Conservation (phyloP, 441 rosid species). For the Geranium incanum region DNA sequence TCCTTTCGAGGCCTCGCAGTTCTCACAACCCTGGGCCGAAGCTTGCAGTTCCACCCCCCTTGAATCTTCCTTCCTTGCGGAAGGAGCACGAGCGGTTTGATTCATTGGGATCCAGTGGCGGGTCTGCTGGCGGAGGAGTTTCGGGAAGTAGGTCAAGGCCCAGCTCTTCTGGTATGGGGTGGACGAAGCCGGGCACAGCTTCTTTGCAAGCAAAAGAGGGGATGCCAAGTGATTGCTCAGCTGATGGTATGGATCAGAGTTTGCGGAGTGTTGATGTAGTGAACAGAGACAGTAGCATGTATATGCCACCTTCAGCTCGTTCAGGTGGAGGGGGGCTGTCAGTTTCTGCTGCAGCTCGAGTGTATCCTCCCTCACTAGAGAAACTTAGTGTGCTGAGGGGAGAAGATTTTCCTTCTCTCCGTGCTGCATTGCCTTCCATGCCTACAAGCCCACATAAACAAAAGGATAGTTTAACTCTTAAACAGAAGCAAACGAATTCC, state of each 20-base stretch:
- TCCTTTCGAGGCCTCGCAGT: constrained; percentile 85
- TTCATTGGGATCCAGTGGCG: constrained; percentile 50
- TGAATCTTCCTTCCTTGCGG: constrained; percentile 85
- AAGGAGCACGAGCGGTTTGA: constrained; percentile 86
- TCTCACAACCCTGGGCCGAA: constrained; percentile 82
- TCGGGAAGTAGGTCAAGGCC: constrained; percentile 69
- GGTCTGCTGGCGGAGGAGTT: constrained; percentile 55
- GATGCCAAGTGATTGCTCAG: constrained; percentile 23
- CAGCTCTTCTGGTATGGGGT: constrained; percentile 72
- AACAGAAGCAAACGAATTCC: constrained; percentile 46
- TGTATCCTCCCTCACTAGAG: constrained; percentile 29
- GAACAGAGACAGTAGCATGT: constrained; percentile 35
- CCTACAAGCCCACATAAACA: constrained; percentile 58
- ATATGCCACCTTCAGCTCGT: constrained; percentile 47
- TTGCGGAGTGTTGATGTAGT: constrained; percentile 38
- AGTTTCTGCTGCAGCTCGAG: constrained; percentile 29
- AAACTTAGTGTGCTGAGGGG: constrained; percentile 69
- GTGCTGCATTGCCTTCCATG: constrained; percentile 58
- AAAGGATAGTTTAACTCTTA: constrained; percentile 56
- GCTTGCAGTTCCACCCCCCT: constrained; percentile 98
- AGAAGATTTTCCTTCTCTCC: constrained; percentile 92
- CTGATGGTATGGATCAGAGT: constrained; percentile 34
- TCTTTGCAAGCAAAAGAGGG: constrained; percentile 54
- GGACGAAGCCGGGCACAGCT: constrained; percentile 65
- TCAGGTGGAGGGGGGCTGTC: constrained; percentile 27